Conservation (phyloP, 805 yeast species). For the Pichia phayaonensis region DNA sequence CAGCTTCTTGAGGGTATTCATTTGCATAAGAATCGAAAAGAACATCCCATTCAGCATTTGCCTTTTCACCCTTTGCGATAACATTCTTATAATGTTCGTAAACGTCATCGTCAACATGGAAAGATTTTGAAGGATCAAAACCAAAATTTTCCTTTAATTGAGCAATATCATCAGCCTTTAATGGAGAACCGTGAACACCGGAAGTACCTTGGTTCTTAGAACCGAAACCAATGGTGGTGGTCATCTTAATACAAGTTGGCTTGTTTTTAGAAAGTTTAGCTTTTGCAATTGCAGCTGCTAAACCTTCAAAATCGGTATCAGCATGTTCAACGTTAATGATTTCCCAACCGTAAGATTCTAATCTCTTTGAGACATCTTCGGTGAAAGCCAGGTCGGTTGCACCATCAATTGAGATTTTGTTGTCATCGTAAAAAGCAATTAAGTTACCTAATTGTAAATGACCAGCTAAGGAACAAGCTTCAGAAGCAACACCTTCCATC, state of each 20-base stretch:
- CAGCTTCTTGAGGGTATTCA: conserved; percentile 71
- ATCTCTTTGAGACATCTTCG: conserved; percentile 80
- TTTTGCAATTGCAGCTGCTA: conserved; percentile 62
- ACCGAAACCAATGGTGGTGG: conserved; percentile 93
- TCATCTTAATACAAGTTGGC: conserved; percentile 84
- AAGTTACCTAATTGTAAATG: conserved; percentile 89
- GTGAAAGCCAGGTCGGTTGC: conserved; percentile 83
- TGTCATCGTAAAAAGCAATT: conserved; percentile 94
- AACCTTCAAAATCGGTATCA: conserved; percentile 66
- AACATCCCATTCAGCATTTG: conserved; percentile 70
- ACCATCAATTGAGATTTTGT: conserved; percentile 96
- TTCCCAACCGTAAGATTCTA: conserved; percentile 94
- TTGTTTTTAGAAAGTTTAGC: conserved; percentile 73
- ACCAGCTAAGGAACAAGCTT: conserved; percentile 93
- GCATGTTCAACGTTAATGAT: conserved; percentile 70
- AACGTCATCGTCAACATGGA: conserved; percentile 79
- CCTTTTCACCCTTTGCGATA: conserved; percentile 53
- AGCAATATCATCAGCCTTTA: conserved; percentile 84
- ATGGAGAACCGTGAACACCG: conserved; percentile 93
- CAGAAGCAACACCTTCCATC: conserved; percentile 96
- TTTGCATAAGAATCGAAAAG: conserved; percentile 52
- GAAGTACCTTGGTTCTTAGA: conserved; percentile 79
- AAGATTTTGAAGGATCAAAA: conserved; percentile 77
- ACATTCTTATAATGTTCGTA: conserved; percentile 56
- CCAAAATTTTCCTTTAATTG: conserved; percentile 82